Percentiles rank a stretch among this genome's conserved stretches.
Evolutionary conservation across 495 filamentous ascomycete genomes (phyloP).

Genomic region (Aspergillus affinis): DNA sequence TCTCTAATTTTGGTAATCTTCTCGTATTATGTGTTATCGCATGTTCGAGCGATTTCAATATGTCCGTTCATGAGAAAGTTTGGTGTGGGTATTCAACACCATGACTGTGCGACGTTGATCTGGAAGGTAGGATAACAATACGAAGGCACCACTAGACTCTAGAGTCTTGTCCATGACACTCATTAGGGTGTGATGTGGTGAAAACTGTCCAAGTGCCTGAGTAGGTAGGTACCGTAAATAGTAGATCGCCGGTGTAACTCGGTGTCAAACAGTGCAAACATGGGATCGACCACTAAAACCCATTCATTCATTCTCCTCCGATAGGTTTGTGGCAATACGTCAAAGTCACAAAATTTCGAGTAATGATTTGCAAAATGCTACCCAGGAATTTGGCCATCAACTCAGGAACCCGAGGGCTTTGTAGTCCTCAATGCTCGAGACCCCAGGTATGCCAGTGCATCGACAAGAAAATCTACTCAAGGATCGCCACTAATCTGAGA

Average conservation of each 20-base stretch:
- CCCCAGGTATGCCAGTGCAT: not conserved
- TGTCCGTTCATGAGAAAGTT: too few species aligned
- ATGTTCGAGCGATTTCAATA: too few species aligned
- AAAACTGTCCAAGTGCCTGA: too few species aligned
- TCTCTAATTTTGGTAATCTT: too few species aligned
- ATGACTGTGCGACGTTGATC: too few species aligned
- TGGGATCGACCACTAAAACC: not conserved
- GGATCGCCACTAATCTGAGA: not conserved
- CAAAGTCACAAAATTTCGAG: not conserved
- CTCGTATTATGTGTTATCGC: too few species aligned
- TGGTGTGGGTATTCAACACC: too few species aligned
- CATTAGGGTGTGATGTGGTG: too few species aligned
- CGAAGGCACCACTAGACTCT: too few species aligned
- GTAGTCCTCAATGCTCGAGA: not conserved
- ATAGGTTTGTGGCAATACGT: not conserved
- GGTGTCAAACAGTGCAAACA: conserved; percentile 11
- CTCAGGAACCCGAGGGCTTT: not conserved
- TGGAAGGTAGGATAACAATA: too few species aligned
- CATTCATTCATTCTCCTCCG: not conserved
- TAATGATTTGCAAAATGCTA: not conserved
- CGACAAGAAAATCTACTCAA: not conserved
- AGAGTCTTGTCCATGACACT: too few species aligned
- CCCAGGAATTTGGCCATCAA: not conserved
- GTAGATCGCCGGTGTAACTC: not conserved
- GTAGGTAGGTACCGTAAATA: too few species aligned